phyloP scores from a whole-genome alignment of 345 rosid genomes.

The Carallia brachiata region DNA sequence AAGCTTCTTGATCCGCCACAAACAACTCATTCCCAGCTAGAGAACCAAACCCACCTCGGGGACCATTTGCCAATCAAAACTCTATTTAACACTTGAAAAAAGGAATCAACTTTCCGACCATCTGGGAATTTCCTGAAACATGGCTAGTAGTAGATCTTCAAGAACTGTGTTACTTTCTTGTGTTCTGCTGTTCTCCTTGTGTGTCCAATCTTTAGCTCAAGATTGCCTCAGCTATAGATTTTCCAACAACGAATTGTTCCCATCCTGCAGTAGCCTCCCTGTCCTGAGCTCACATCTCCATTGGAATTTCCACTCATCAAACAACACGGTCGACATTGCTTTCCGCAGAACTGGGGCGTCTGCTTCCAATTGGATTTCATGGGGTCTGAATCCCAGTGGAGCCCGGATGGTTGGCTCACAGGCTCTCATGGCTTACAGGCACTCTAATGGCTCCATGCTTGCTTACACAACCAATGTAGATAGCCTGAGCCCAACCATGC shows the following conservation, averaged over 20 bases:
- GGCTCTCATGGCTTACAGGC: conserved; percentile 54
- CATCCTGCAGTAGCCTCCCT: background rate
- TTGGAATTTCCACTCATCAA: conserved; percentile 49
- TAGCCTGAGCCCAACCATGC: conserved; percentile 35
- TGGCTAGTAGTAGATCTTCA: background rate
- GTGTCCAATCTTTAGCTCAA: conserved; percentile 26
- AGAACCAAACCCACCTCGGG: background rate
- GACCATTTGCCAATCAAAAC: too few relatives aligned
- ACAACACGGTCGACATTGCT: conserved; percentile 47
- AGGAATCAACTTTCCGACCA: too few relatives aligned
- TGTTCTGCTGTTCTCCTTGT: background rate
- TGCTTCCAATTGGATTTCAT: conserved; percentile 48
- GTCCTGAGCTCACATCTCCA: conserved; percentile 32
- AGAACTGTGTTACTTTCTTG: background rate
- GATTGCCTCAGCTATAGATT: conserved; percentile 39
- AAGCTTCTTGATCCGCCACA: background rate
- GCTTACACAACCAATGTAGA: conserved; percentile 46
- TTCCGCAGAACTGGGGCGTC: conserved; percentile 47
- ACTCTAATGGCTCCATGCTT: conserved; percentile 32
- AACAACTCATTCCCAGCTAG: background rate
- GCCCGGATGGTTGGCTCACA: conserved; percentile 47
- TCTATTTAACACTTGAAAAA: too few relatives aligned
- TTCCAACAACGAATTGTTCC: conserved; percentile 22
- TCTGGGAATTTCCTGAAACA: background rate
- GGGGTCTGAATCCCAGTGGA: conserved; percentile 62